These are phyloP conservation scores for Tetrahymena elliotti DNA, from an alignment of 73 alveolate species.

Conservation along the genomic window DNA sequence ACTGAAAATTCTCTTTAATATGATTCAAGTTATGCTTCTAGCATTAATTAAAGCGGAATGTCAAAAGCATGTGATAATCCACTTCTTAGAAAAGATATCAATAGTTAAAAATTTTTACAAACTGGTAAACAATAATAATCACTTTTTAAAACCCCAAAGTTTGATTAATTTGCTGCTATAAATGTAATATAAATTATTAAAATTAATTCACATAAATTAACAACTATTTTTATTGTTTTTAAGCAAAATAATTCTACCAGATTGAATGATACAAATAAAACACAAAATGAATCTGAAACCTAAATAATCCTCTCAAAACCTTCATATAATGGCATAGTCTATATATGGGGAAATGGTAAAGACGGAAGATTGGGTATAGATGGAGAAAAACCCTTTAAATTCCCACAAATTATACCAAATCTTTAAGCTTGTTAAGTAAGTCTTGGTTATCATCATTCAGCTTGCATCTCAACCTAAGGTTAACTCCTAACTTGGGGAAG, in stretches of 20 bases:
- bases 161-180: not conserved
- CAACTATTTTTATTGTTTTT: not conserved
- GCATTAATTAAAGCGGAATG: not conserved
- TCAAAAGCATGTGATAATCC: not conserved
- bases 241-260: not conserved
- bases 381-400: not conserved
- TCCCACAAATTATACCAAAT: not conserved
- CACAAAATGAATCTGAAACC: not conserved
- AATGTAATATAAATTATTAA: not conserved
- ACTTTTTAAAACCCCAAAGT: not conserved
- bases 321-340: not conserved
- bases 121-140: not conserved
- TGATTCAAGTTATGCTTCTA: not conserved
- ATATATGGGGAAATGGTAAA: not conserved
- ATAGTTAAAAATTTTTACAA: not conserved
- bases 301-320: not conserved
- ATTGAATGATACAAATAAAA: not conserved
- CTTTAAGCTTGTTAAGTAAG: not conserved
- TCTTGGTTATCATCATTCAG: not conserved
- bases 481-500: slow-evolving; percentile 90
- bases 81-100: not conserved
- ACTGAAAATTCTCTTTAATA: not conserved
- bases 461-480: slow-evolving; percentile 49
- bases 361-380: not conserved
- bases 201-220: not conserved